Base-by-base conservation (phyloP, 805 yeast genomes). In the Scheffersomyces spartinae region DNA sequence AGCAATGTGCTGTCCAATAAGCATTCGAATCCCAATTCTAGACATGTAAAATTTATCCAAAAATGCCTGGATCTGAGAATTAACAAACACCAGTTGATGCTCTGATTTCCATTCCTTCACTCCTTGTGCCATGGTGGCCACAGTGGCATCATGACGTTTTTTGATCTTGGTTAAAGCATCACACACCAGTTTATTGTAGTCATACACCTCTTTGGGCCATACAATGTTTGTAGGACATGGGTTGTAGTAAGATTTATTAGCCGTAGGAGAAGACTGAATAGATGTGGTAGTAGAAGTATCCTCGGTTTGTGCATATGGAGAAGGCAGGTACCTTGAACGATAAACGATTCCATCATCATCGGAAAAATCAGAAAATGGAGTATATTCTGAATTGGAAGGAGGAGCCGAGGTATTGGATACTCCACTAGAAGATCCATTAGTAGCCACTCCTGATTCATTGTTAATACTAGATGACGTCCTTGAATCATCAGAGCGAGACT, bases 1-100 rank as follows among this genome's bases (percentile, higher is more conserved):
- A 1, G 95, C 88, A 36, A 84, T 77, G 42, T 84, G 94, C 55
- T 84, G 95, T n/a, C 95, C 95, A 42, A 84, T 81, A 20, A 84
- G 65, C 93, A 85, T 85, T 36, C 95, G 67, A 33, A 85, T 85
- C 2, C 95, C 95, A 34, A 85, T 85, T 31, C 95, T 65, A 27
- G 84, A 75, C 85, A 84, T 75, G 58, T 85, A 84, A 46, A 84
- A 84, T 17, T 91, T 52, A 53, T 85, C 95, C 34, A 84, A 58
- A 43, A 85, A 84, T 9, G 73, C 65, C 51, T 85, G 94, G 18
- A 85, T 73, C 8, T 82, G 71, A 27, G 74, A 65, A 42, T 80
- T 82, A 20, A 80, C 74, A 16, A 67, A 36, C 21, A 64, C 56
- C 8, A 64, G 58, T 26, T 46, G 60, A 47, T 51, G 55, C 20